phyloP scores from a whole-genome alignment of 305 asterid genomes.

The Fraxinus xanthoxyloides region DNA sequence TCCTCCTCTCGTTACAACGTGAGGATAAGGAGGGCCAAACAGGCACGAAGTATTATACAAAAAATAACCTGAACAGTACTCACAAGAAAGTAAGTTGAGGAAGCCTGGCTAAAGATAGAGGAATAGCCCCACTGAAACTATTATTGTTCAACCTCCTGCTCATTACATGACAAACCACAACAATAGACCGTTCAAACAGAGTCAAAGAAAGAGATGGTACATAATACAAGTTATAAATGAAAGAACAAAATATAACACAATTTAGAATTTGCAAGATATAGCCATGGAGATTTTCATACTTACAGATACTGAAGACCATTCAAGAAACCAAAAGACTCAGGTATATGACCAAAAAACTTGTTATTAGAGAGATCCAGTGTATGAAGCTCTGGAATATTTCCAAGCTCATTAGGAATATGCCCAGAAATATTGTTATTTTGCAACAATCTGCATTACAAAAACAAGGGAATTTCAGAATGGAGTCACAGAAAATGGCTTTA shows the following conservation, averaged over 20 bases:
- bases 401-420: constrained; percentile 73
- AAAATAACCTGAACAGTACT: constrained; percentile 38
- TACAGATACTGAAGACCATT: constrained; percentile 76
- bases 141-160: constrained; percentile 93
- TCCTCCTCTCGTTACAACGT: neutral
- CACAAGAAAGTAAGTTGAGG: constrained; percentile 97
- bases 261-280: constrained; percentile 1
- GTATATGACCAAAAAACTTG: constrained; percentile 60
- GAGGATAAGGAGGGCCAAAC: neutral
- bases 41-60: neutral
- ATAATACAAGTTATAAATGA: constrained; percentile 15
- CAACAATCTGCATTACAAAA: constrained; percentile 50
- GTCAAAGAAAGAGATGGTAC: constrained; percentile 38
- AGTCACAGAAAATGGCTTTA: neutral
- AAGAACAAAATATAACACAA: neutral
- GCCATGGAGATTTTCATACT: constrained; percentile 26
- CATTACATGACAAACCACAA: constrained; percentile 55
- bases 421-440: constrained; percentile 87
- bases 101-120: constrained; percentile 69
- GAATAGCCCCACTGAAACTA: constrained; percentile 81
- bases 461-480: neutral
- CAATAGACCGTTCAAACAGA: constrained; percentile 36
- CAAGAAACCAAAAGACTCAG: constrained; percentile 67
- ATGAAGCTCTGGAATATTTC: constrained; percentile 70
- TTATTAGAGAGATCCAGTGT: constrained; percentile 92